Base-by-base conservation (phyloP, 2,329 filamentous ascomycete species). In the Zalaria sp. region DNA sequence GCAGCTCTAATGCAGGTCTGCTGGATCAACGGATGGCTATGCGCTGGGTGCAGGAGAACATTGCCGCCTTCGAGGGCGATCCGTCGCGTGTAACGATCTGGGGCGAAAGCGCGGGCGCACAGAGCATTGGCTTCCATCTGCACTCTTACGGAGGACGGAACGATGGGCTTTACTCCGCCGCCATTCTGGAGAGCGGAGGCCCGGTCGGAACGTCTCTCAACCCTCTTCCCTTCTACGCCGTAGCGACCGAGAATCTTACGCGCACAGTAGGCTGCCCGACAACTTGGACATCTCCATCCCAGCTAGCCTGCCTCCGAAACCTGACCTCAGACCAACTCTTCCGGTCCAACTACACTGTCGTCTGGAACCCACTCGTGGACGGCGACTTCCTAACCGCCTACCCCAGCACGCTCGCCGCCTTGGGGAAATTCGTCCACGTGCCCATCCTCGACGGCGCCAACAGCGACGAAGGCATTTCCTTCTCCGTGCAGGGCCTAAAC, bases 1-100 rank as follows among this genome's bases (percentile, higher is more conserved):
- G 69, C 3, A 60, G 61, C 34, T 62, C 67, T 4, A 86, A 85
- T 50, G 57, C 79, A 18, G 81, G 81, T 1, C 59, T 83, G 45
- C 66, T 68, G 48, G 79, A 83, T 52, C 77, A 82, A 57, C 65
- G 70, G 45, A 51, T 70, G 9, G 63, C 74, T 8, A 61, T 82
- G 25, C 58, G 66, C 43, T 83, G 78, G 79, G 69, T 81, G 26
- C 63, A 66, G 46, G 62, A 69, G 26, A 80, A 80, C 55, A 72
- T 79, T 41, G 67, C 56, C 4, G 60, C 57, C 3, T 79, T 82
- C 57, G 77, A 77, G 0, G 79, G 77, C 2, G 71, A 81, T 50
- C 63, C 62, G 2, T 57, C 60, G 6, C 69, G 73, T 44, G 66
- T 81, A 26, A 81, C 75, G 2, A 53, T 79, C 40, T 75, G 75